Evolutionary conservation across 2,329 filamentous ascomycete genomes (phyloP).

Genomic region (Fusarium sp.): DNA sequence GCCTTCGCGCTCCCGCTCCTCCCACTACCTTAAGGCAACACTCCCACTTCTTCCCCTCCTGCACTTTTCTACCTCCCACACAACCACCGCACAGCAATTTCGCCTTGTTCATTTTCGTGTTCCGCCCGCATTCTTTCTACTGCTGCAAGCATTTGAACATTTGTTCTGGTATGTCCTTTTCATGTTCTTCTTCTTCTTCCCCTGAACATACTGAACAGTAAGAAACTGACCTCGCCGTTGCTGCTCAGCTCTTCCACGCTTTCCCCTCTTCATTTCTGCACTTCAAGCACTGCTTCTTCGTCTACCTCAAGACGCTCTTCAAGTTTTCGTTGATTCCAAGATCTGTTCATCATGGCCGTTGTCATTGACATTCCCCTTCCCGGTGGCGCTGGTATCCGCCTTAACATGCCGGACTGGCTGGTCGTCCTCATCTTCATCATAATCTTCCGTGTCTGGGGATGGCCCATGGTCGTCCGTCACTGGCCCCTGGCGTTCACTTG

Average conservation of each 20-base stretch:
- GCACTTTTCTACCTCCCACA: background rate
- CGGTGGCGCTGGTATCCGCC: background rate
- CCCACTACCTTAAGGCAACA: background rate
- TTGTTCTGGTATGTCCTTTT: conserved; percentile 5
- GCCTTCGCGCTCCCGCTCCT: background rate
- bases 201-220: conserved; percentile 1
- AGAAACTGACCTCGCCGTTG: background rate
- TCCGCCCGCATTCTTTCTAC: background rate
- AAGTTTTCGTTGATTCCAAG: background rate
- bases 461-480: background rate
- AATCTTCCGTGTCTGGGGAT: background rate
- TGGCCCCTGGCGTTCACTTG: background rate
- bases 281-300: no score
- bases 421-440: background rate
- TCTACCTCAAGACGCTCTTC: background rate
- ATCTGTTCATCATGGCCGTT: background rate
- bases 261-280: background rate
- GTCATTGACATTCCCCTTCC: background rate
- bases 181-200: background rate
- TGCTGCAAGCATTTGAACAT: background rate
- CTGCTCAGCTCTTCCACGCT: background rate
- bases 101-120: background rate
- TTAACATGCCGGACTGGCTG: background rate
- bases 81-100: background rate
- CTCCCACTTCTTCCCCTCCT: background rate